Conservation (phyloP, 1,139 yeast species). For the Sporopachydermia cereana region DNA sequence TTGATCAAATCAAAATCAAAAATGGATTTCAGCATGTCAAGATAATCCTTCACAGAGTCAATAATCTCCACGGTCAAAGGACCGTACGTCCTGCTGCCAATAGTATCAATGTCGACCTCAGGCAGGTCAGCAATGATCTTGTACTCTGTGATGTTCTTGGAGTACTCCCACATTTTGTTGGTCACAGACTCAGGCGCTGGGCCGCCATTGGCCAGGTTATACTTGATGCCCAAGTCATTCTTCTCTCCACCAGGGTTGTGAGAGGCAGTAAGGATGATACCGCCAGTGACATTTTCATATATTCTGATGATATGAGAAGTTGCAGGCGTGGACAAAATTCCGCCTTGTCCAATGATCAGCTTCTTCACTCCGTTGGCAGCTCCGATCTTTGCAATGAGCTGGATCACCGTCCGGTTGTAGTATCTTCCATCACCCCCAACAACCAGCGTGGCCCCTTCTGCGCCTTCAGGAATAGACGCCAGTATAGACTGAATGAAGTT, state of each 20-base stretch:
- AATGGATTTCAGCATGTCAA: conserved; percentile 66
- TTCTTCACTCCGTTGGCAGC: conserved; percentile 88
- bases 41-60: conserved; percentile 72
- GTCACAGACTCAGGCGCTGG: conserved; percentile 99
- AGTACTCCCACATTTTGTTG: conserved; percentile 65
- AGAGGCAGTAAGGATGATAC: conserved; percentile 90
- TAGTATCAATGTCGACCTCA: conserved; percentile 42
- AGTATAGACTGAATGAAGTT: conserved; percentile 85
- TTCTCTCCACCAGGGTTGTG: conserved; percentile 99
- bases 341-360: conserved; percentile 77
- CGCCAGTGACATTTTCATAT: conserved; percentile 69
- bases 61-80: conserved; percentile 64
- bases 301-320: conserved; percentile 85
- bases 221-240: conserved; percentile 90
- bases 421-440: conserved; percentile 97
- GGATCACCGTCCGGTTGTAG: conserved; percentile 74
- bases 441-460: conserved; percentile 61
- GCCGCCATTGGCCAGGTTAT: conserved; percentile 90
- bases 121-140: conserved; percentile 45
- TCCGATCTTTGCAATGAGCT: conserved; percentile 68
- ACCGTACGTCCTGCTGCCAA: conserved; percentile 43
- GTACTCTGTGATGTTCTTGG: conserved; percentile 48
- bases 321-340: conserved; percentile 90
- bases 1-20: conserved; percentile 82
- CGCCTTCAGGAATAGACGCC: conserved; percentile 84